Conservation (phyloP, 2,329 filamentous ascomycete species). For the Lasiodiplodia hormozganensis region DNA sequence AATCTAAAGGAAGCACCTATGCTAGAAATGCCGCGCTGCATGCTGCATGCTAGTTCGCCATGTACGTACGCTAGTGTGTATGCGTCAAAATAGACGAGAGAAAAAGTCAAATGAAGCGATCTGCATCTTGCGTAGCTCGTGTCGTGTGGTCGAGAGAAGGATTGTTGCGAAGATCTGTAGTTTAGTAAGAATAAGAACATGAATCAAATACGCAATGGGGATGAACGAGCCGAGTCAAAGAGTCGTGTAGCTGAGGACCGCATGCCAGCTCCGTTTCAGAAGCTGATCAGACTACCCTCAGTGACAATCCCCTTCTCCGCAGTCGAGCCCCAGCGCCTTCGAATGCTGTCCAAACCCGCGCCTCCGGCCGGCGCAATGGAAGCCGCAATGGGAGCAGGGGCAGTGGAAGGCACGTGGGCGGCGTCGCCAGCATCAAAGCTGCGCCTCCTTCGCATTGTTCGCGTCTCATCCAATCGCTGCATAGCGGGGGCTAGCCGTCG, state of each 20-base stretch:
- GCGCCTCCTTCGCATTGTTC: conserved; percentile 38
- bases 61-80: not conserved
- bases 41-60: conserved; percentile 13
- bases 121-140: conserved; percentile 8
- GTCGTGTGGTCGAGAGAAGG: not conserved
- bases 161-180: not conserved
- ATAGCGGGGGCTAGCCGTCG: conserved; percentile 36
- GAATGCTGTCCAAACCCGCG: not conserved
- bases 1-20: conserved; percentile 19
- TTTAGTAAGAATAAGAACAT: conserved; percentile 11
- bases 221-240: not conserved
- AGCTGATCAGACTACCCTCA: conserved; percentile 24
- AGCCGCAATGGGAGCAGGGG: conserved; percentile 11
- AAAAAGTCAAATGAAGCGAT: not conserved
- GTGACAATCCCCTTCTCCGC: conserved; percentile 11
- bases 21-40: conserved; percentile 8
- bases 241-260: not conserved
- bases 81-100: not conserved
- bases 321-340: conserved; percentile 9
- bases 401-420: conserved; percentile 8
- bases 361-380: not conserved
- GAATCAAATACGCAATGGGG: not conserved
- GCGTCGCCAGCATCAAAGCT: conserved; percentile 40
- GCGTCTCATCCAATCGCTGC: conserved; percentile 40
- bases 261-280: conserved; percentile 4